phyloP scores from a whole-genome alignment of 2,329 filamentous ascomycete species.

The Alternaria incomplexa region DNA sequence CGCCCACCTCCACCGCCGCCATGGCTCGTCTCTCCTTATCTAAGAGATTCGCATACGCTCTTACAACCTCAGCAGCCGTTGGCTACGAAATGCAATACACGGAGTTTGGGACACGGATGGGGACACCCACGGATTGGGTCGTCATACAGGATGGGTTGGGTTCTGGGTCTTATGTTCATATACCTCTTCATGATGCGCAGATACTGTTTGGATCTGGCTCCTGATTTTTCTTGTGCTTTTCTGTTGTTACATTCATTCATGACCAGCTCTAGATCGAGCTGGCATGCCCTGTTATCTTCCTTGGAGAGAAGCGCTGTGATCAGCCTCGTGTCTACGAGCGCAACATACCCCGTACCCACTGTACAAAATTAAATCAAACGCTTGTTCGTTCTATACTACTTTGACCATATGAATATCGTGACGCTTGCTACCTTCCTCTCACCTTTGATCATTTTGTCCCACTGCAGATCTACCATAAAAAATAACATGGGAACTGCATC shows the following conservation, averaged over 20 bases:
- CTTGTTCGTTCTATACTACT: slow-evolving; percentile 9
- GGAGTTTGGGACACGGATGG: slow-evolving; percentile 28
- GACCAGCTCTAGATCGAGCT: slow-evolving; percentile 11
- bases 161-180: slow-evolving; percentile 26
- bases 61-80: slow-evolving; percentile 7
- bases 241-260: slow-evolving; percentile 22
- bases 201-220: slow-evolving; percentile 17
- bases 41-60: slow-evolving; percentile 16
- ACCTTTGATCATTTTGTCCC: too few relatives aligned
- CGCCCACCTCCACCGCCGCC: slow-evolving; percentile 38
- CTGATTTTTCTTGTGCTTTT: slow-evolving; percentile 9
- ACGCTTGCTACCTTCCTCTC: not conserved
- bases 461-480: too few relatives aligned
- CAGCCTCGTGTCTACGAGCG: slow-evolving; percentile 13
- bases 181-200: slow-evolving; percentile 9
- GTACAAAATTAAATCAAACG: slow-evolving; percentile 21
- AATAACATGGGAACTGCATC: too few relatives aligned
- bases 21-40: slow-evolving; percentile 28
- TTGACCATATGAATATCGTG: not conserved
- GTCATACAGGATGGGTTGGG: slow-evolving; percentile 12
- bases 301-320: slow-evolving; percentile 15
- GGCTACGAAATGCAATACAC: slow-evolving; percentile 25
- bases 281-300: slow-evolving; percentile 22
- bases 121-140: slow-evolving; percentile 10
- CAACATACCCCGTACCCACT: slow-evolving; percentile 12